A percentile compares a stretch with the other conserved stretches of the same genome.
These are phyloP conservation scores for Colletotrichum musae DNA, from an alignment of 2,329 filamentous ascomycete species.

Conservation along the genomic window DNA sequence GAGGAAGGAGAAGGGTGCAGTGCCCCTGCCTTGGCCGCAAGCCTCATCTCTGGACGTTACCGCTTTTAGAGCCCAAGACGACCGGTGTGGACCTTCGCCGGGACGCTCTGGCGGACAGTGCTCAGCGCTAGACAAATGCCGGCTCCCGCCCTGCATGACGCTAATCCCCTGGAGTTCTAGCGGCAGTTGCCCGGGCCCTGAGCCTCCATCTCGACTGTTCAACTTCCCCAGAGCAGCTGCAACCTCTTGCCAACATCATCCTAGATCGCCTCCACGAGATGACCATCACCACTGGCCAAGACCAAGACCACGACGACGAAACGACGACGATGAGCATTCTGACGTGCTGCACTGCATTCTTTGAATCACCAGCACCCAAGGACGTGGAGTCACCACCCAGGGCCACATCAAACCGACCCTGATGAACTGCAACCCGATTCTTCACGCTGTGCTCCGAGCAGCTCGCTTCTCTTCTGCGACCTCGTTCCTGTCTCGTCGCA, in stretches of 20 bases:
- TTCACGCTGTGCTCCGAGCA: background rate
- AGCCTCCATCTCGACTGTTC: conserved; percentile 32
- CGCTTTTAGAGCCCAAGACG: conserved; percentile 19
- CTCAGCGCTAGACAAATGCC: conserved; percentile 21
- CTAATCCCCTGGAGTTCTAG: conserved; percentile 11
- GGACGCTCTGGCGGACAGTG: background rate
- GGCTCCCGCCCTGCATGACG: conserved; percentile 20
- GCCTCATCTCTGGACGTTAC: conserved; percentile 28
- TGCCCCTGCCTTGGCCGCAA: conserved; percentile 27
- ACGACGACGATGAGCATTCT: background rate
- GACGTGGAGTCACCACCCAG: no score
- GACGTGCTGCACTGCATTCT: background rate
- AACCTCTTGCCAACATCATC: conserved; percentile 16
- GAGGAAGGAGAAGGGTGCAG: no score
- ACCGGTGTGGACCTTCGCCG: background rate
- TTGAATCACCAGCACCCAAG: no score
- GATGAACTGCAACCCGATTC: background rate
- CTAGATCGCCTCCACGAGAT: background rate
- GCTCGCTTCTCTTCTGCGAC: conserved; percentile 16
- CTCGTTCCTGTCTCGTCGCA: conserved; percentile 2
- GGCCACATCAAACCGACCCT: no score
- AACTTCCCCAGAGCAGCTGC: conserved; percentile 10
- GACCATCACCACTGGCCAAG: background rate
- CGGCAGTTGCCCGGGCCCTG: conserved; percentile 8
- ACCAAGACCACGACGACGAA: background rate